Percentiles rank a stretch among this genome's conserved stretches.
These are phyloP conservation scores for Phascolomyces articulosus DNA, from an alignment of 371 early-diverging fungal species.

Conservation along the genomic window DNA sequence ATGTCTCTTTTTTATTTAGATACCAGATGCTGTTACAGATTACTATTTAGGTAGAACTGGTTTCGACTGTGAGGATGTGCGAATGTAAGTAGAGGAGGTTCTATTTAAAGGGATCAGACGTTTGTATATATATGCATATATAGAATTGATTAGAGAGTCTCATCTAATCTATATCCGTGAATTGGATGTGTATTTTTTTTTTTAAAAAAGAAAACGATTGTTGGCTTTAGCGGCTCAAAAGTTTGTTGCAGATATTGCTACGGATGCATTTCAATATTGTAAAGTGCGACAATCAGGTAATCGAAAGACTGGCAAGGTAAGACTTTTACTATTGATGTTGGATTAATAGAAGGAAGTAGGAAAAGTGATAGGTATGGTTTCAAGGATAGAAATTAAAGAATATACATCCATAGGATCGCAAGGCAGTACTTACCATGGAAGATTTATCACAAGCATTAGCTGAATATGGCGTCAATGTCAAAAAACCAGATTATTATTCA, in stretches of 20 bases:
- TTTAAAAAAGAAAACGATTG: constrained; percentile 84
- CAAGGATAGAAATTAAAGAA: not conserved
- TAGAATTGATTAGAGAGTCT: too few species aligned
- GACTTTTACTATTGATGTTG: not conserved
- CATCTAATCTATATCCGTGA: not conserved
- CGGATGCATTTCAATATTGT: constrained; percentile 92
- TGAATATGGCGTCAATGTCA: constrained; percentile 94
- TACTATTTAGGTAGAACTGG: constrained; percentile 94
- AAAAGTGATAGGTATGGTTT: not conserved
- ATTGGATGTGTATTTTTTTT: too few species aligned
- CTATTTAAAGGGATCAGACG: too few species aligned
- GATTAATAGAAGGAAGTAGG: not conserved
- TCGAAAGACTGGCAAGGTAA: constrained; percentile 43
- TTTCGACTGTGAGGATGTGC: constrained; percentile 88
- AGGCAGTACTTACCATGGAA: constrained; percentile 90
- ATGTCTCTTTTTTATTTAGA: constrained; percentile 46
- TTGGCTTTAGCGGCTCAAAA: constrained; percentile 94
- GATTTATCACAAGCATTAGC: constrained; percentile 88
- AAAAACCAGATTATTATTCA: constrained; percentile 91
- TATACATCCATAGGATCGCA: constrained; percentile 60
- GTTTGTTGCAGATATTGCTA: constrained; percentile 93
- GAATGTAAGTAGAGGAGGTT: constrained; percentile 67
- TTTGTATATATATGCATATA: not conserved
- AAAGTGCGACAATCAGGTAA: constrained; percentile 82
- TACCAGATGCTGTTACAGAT: constrained; percentile 98